Evolutionary conservation across 306 rosid genomes (phyloP).

Genomic region (Mimosa pudica): DNA sequence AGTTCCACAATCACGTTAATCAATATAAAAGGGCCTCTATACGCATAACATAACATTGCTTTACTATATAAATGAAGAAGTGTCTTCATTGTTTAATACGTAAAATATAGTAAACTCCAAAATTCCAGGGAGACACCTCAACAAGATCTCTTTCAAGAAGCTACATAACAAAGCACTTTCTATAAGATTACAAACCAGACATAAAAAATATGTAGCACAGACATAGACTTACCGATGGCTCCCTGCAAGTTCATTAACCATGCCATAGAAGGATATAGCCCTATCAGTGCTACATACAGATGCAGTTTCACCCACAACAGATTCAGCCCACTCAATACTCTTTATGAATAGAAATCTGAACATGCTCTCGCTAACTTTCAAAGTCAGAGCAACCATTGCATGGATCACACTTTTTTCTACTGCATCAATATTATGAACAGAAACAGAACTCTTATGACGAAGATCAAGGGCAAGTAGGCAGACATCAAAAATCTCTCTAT

Average conservation of each 20-base stretch:
- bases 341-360: slow-evolving; percentile 83
- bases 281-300: slow-evolving; percentile 55
- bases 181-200: background rate
- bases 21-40: background rate
- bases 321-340: slow-evolving; percentile 93
- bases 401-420: slow-evolving; percentile 64
- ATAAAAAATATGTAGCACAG: background rate
- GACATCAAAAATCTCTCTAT: slow-evolving; percentile 69
- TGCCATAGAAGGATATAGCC: slow-evolving; percentile 84
- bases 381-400: slow-evolving; percentile 63
- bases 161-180: background rate
- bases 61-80: background rate
- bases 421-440: slow-evolving; percentile 59
- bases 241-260: slow-evolving; percentile 79
- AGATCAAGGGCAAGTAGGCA: slow-evolving; percentile 88
- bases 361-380: slow-evolving; percentile 91
- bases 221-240: slow-evolving; percentile 71
- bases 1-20: background rate
- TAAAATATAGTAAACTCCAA: slow-evolving; percentile 15
- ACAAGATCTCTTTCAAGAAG: background rate
- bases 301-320: slow-evolving; percentile 53
- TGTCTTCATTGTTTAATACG: slow-evolving; percentile 9
- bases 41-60: background rate
- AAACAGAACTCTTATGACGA: slow-evolving; percentile 63
- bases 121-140: background rate